phyloP scores from a whole-genome alignment of 1,139 yeast species.

The Nakaseomyces bracarensis region DNA sequence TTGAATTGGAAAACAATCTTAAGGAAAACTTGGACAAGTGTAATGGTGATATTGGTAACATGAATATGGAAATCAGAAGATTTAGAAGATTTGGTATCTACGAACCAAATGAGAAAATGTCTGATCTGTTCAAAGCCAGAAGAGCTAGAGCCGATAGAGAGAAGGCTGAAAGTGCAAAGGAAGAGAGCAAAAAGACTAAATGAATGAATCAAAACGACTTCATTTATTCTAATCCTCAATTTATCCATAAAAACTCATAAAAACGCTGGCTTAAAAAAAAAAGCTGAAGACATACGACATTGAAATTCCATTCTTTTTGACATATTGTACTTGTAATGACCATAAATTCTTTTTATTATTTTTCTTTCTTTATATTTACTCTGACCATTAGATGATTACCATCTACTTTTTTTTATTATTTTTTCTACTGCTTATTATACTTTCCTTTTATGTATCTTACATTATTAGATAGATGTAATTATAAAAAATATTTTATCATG shows the following conservation, averaged over 20 bases:
- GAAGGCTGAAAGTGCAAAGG: conserved; percentile 11
- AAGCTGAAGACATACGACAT: not conserved
- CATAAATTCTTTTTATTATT: not conserved
- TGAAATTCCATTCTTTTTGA: no score
- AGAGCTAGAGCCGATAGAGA: conserved; percentile 16
- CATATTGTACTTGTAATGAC: conserved; percentile 4
- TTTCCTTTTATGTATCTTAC: conserved; percentile 4
- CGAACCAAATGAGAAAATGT: conserved; percentile 39
- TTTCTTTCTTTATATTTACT: not conserved
- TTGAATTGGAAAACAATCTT: conserved; percentile 42
- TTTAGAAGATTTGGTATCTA: conserved; percentile 58
- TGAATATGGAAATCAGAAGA: conserved; percentile 33
- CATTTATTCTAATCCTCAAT: no score
- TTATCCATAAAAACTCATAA: no score
- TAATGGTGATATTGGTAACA: conserved; percentile 28
- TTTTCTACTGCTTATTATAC: not conserved
- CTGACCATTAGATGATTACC: not conserved
- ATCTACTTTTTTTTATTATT: not conserved
- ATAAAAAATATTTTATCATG: conserved; percentile 14
- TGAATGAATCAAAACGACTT: conserved; percentile 9
- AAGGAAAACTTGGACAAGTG: conserved; percentile 29
- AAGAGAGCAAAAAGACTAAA: conserved; percentile 10
- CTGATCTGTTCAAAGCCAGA: conserved; percentile 32
- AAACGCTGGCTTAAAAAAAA: not conserved
- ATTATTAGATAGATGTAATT: conserved; percentile 8